These are phyloP conservation scores for Boletales sp. DNA, from an alignment of 768 basidiomycete species.

Conservation along the genomic window DNA sequence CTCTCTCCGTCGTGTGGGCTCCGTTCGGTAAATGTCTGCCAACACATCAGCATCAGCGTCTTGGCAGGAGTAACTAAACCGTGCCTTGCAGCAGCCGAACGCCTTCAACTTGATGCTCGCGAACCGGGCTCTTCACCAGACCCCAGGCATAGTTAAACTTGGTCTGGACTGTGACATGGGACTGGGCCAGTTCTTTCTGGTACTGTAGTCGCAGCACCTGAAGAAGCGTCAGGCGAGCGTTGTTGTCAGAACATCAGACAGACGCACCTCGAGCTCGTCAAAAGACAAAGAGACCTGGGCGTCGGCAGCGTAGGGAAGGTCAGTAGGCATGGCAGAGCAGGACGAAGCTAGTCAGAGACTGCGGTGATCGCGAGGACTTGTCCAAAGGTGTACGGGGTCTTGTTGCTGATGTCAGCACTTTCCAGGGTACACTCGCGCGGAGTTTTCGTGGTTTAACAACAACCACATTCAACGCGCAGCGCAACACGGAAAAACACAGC, in stretches of 20 bases:
- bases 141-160: slow-evolving; percentile 99
- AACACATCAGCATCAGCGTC: slow-evolving; percentile 7
- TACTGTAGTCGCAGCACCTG: slow-evolving; percentile 87
- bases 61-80: slow-evolving; percentile 7
- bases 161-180: slow-evolving; percentile 88
- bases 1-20: slow-evolving; percentile 84
- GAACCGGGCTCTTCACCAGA: slow-evolving; percentile 83
- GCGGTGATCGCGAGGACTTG: slow-evolving; percentile 2
- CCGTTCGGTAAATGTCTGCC: slow-evolving; percentile 86
- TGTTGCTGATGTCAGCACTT: slow-evolving; percentile 25
- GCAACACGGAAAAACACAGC: slow-evolving; percentile 13
- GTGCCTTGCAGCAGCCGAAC: slow-evolving; percentile 87
- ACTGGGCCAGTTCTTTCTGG: slow-evolving; percentile 78
- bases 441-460: slow-evolving; percentile 20
- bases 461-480: slow-evolving; percentile 22
- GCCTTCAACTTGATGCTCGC: slow-evolving; percentile 87
- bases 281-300: slow-evolving; percentile 84
- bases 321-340: slow-evolving; percentile 55
- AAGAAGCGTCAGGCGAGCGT: background rate
- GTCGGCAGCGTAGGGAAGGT: slow-evolving; percentile 94
- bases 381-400: slow-evolving; percentile 18
- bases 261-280: slow-evolving; percentile 80
- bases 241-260: background rate
- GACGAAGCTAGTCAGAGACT: slow-evolving; percentile 7
- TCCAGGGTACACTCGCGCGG: slow-evolving; percentile 1